Evolutionary conservation across 1,139 yeast genomes (phyloP), one percentile per base, ranked within the genome.

Genomic region (Insectozyma bohioensis): DNA sequence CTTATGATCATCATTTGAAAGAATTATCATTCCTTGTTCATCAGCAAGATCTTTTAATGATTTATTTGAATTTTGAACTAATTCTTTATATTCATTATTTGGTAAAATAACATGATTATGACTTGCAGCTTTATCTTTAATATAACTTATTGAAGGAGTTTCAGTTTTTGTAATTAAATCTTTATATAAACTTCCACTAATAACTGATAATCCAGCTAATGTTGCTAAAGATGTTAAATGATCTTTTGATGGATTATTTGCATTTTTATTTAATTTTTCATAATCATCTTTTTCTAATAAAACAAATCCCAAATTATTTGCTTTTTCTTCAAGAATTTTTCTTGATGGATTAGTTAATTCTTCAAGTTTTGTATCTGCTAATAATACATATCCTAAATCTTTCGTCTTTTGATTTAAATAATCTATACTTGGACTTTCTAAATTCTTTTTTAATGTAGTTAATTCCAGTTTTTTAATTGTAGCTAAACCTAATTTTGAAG

Each of bases 191-290:
- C 41, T 43, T 7, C 29, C 30, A 4, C 53, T 42, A 27, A 67
- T 45, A 2, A 68, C 58, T 4, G 62, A 54, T 34, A 65, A 53
- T 6, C 59, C 58, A 18, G 39, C 32, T 11, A 18, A 22, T 5
- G 36, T 33, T 6, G 43, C 42, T 15, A 21, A 22, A 11, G 30
- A 11, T 7, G 36, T 25, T 7, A 55, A 26, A 26, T 51, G 47
- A n/a, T 37, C 45, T 11, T 37, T 25, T 2, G 40, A 29, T 12
- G 58, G 57, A 10, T 30, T 39, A 6, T 25, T 12, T 9, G 40
- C 37, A 6, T 37, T 32, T 12, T 30, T 26, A n/a, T 30, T 12
- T 14, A 39, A 32, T 15, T 15, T 22, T 19, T 35, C 26, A 16
- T 28, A 45, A 9, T 46, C 49, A 6, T 23, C 30, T 6, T 26